These are phyloP conservation scores for Solanum corneliomulleri DNA, from an alignment of 257 asterid genomes.

Conservation along the genomic window DNA sequence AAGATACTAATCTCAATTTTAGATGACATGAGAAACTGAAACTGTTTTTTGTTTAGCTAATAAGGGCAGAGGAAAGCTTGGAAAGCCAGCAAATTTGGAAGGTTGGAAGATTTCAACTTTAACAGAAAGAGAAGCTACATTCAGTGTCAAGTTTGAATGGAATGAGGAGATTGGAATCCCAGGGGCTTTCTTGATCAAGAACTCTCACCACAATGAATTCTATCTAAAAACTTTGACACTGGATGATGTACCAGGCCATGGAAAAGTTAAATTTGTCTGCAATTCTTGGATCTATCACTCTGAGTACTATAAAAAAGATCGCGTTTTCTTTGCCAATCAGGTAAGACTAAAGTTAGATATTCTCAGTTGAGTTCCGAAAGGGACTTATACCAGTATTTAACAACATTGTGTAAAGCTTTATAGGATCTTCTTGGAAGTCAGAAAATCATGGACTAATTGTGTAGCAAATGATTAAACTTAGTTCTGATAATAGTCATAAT, in stretches of 20 bases:
- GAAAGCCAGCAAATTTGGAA: conserved; percentile 12
- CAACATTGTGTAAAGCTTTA: not conserved
- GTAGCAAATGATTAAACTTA: not conserved
- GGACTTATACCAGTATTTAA: not conserved
- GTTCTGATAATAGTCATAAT: not conserved
- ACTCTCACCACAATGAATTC: conserved; percentile 19
- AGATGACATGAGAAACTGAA: not conserved
- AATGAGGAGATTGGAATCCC: conserved; percentile 19
- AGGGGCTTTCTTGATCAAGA: conserved; percentile 21
- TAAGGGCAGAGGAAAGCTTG: conserved; percentile 4
- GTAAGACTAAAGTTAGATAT: not conserved
- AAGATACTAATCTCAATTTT: not conserved
- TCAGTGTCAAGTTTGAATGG: conserved; percentile 8
- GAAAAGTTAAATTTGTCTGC: conserved; percentile 12
- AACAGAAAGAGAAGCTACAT: conserved; percentile 11
- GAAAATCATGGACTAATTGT: not conserved
- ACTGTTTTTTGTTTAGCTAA: not conserved
- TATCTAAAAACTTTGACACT: conserved; percentile 24
- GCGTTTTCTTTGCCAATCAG: conserved; percentile 26
- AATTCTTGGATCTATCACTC: conserved; percentile 29
- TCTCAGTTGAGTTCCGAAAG: not conserved
- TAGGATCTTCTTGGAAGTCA: not conserved
- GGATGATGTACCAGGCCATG: conserved; percentile 12
- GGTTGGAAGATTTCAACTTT: not conserved
- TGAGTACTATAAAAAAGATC: conserved; percentile 6